Evolutionary conservation across 2,329 filamentous ascomycete genomes (phyloP).

Genomic region (Rosellinia necatrix): DNA sequence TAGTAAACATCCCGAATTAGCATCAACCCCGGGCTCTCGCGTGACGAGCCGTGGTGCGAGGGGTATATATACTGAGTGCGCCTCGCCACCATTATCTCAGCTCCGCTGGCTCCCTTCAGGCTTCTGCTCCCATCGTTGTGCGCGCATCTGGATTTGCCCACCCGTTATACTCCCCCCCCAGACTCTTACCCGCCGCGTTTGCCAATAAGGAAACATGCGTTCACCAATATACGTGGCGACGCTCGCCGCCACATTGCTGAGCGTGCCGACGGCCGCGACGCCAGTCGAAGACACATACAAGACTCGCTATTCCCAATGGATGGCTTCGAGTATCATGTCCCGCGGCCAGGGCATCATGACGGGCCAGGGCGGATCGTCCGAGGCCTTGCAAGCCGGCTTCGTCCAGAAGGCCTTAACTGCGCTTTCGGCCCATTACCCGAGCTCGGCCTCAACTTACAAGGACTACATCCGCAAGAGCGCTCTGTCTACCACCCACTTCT

Average conservation of each 20-base stretch:
- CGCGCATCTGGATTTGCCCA: too few relatives aligned
- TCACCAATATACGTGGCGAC: conserved; percentile 20
- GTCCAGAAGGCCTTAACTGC: conserved; percentile 40
- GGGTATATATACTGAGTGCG: conserved; percentile 12
- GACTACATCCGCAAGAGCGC: conserved; percentile 36
- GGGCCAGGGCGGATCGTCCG: conserved; percentile 36
- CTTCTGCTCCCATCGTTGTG: too few relatives aligned
- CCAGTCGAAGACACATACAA: neutral
- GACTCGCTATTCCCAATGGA: conserved; percentile 33
- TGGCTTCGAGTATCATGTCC: conserved; percentile 42
- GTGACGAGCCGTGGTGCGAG: neutral
- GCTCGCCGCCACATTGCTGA: conserved; percentile 23
- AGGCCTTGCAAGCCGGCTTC: conserved; percentile 41
- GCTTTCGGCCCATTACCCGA: conserved; percentile 33
- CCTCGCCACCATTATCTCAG: conserved; percentile 3
- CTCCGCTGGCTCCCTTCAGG: neutral
- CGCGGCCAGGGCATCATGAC: conserved; percentile 42
- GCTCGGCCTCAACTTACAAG: conserved; percentile 13
- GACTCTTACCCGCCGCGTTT: neutral
- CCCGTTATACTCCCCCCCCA: neutral
- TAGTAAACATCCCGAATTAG: conserved; percentile 3
- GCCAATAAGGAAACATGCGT: conserved; percentile 27
- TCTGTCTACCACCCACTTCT: conserved; percentile 34
- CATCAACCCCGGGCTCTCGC: conserved; percentile 9
- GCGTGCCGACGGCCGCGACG: conserved; percentile 9